Evolutionary conservation across 192 early-diverging fungal species (phyloP).

Genomic region (Dissophora globulifera): DNA sequence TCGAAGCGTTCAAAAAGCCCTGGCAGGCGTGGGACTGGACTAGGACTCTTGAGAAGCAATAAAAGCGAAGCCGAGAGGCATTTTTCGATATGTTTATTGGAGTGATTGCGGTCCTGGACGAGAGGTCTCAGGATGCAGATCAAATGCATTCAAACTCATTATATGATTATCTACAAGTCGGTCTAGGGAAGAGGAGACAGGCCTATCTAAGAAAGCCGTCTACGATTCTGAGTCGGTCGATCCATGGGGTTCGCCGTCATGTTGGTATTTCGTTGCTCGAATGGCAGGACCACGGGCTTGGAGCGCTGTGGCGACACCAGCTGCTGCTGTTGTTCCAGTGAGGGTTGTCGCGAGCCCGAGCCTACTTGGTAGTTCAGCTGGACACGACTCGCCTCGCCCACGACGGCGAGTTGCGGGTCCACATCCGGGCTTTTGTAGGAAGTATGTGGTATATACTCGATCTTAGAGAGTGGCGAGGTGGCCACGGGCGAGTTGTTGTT

Average conservation of each 20-base stretch:
- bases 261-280: no score
- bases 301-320: not conserved
- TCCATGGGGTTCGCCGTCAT: no score
- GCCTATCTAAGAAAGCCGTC: not conserved
- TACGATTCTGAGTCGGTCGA: not conserved
- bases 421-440: not conserved
- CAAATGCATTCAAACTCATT: no score
- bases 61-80: not conserved
- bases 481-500: not conserved
- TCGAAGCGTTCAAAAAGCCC: constrained; percentile 64
- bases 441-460: no score
- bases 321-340: not conserved
- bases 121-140: no score
- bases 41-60: constrained; percentile 56
- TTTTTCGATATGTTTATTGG: not conserved
- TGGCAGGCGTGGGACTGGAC: constrained; percentile 94
- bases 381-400: constrained; percentile 12
- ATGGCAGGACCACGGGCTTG: no score
- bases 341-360: not conserved
- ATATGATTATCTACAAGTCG: no score
- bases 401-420: not conserved
- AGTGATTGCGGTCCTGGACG: no score
- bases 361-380: constrained; percentile 2
- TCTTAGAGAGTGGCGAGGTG: not conserved
- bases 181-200: no score